Conservation (phyloP, 129 eudicot species). For the Helianthus tuberosus region DNA sequence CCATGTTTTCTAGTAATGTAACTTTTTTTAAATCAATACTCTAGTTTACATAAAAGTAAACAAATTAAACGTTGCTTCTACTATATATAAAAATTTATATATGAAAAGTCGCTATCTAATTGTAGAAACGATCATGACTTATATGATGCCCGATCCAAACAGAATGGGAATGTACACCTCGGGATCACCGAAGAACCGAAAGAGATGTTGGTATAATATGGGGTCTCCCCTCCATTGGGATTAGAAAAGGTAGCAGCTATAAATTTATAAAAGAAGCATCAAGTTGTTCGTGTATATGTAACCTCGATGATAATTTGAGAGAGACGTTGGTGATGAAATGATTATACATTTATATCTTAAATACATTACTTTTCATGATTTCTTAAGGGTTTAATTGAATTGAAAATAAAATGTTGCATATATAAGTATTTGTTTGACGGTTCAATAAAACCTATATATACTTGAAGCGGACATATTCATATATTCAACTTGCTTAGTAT, state of each 20-base stretch:
- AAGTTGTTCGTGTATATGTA: too few relatives aligned
- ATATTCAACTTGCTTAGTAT: neutral
- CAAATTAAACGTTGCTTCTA: too few relatives aligned
- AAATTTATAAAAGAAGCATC: too few relatives aligned
- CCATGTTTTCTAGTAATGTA: too few relatives aligned
- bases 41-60: too few relatives aligned
- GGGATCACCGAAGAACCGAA: neutral
- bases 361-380: neutral
- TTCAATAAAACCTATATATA: too few relatives aligned
- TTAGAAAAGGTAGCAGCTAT: slow-evolving; percentile 3
- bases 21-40: too few relatives aligned
- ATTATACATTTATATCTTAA: neutral
- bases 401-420: neutral
- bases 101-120: too few relatives aligned
- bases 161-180: neutral
- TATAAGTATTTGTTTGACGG: neutral
- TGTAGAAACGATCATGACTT: neutral
- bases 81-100: too few relatives aligned
- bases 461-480: neutral
- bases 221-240: neutral
- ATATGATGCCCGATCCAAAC: neutral
- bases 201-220: neutral
- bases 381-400: neutral
- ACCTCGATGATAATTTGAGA: too few relatives aligned
- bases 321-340: neutral